Base-by-base conservation (phyloP, 2,329 filamentous ascomycete genomes). In the Penicillium nordicum region DNA sequence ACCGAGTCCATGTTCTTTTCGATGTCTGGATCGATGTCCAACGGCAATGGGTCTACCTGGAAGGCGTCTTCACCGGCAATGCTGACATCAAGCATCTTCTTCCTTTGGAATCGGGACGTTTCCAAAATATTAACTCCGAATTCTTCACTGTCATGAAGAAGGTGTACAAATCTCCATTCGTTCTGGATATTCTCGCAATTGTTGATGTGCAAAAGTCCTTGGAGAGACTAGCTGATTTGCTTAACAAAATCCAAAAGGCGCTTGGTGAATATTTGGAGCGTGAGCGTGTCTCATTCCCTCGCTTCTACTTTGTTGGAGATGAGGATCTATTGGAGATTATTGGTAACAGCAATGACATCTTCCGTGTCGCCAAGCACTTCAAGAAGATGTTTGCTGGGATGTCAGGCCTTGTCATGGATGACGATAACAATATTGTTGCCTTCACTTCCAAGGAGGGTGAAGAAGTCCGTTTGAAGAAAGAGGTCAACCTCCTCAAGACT, bases 11-110 rank as follows among this genome's bases (percentile, higher is more conserved):
- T 71, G 91, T 99, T 16, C 83, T 99, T 10, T 99, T 99, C 69
- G 94, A 99, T 73, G 92, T 99, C 16, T 99, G 95, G 95, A 99
- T 99, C 67, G 95, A 99, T 76, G 95, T 99, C n/a, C 94, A 99
- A 74, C 88, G 95, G 59, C 94, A 99, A 77, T 99, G 94, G 94
- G 94, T 99, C 8, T 99, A 99, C 73, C 84, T 99, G 5, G 95
- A 99, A 76, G 94, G 94, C 63, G 94, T 99, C 34, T 99, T 99
- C 72, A 97, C 93, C 1, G 94, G 94, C 57, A 99, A 99, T 70
- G 93, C 91, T 38, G 94, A 99, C 70, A 99, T 99, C 80, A 99
- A 97, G 77, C 93, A 97, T 73, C 81, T 99, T 50, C 84, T 99
- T 23, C 95, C 95, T 5, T 92, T 96, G 61, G 94, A 99, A 72